Evolutionary conservation across 495 filamentous ascomycete genomes (phyloP), one percentile per base, ranked within the genome.

Genomic region (Penicillium diatomitis): DNA sequence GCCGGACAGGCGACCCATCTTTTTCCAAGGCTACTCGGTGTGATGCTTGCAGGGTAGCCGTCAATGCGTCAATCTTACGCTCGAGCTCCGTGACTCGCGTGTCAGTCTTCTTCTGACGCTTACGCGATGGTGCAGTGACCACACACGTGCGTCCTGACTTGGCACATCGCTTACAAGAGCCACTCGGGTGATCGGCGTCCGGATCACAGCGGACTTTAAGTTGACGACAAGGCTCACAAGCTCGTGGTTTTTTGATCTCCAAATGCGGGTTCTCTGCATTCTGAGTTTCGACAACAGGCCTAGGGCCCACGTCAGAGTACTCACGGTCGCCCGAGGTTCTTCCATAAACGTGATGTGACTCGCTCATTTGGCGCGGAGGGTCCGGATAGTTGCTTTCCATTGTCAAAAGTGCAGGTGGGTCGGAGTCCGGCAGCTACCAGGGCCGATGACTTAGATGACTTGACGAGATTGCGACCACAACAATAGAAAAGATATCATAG

Each of bases 41-140:
- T 7, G 74, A 49, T 1, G 83, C 80, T 32, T 87, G 78, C 46
- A 95, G 57, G 43, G 77, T 86, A 0, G 87, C 87, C 3, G 86
- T 95, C 64, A 96, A 62, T 8, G 83, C 86, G 69, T 96, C 88
- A 43, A 98, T 90, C 71, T 94, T 95, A 70, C 84, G 88, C 68
- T 98, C 92, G 38, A 98, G 72, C 68, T 96, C 91, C 9, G 89
- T 84, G 6, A 98, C 90, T 36, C 90, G 80, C 49, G 80, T 89
- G 61, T 96, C 92, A 30, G 86, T 88, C 72, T 96, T 96, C 72
- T 92, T 95, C 71, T 90, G 86, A 31, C 91, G 75, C 66, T 95
- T 96, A 9, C 89, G 75, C 8, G 80, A 88, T 2, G 90, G 90
- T 29, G 79, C 78, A 6, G 89, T 95, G 34, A 94, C 83, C 32